Evolutionary conservation across 148 eudicot species (phyloP), one percentile per base, ranked within the genome.

Genomic region (Silene conica): DNA sequence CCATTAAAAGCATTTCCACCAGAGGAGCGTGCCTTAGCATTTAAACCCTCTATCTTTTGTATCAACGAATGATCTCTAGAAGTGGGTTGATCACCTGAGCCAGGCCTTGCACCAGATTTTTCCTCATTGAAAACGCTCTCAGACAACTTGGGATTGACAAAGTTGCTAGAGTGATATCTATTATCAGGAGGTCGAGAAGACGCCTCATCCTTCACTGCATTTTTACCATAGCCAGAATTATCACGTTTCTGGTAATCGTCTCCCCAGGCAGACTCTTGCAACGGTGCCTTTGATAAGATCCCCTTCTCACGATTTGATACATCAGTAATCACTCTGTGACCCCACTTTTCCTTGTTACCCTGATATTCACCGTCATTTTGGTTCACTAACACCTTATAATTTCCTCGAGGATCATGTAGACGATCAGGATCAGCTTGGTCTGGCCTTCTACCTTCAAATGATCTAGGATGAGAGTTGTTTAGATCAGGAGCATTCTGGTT

Each of bases 41-140:
- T 96, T 66, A 90, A 79, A 74, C 88, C 89, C 73, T 90, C 99
- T 67, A 96, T 86, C 73, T 89, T 92, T 76, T 88, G 87, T 65
- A 96, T 86, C 83, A 96, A 77, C 16, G 79, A 83, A 21, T 87
- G 76, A 68, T 87, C 89, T 74, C 79, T 84, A 22, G 82, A 78
- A 68, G 79, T 43, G 82, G 80, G 69, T 23, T 43, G 80, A 79
- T 62, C 74, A 28, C 80, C 91, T 28, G 69, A 79, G 55, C 62
- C 82, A 69, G 70, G 62, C 45, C 66, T 19, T 14, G 64, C 56
- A 78, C 77, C 74, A 72, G 71, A 68, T 78, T 77, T 76, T 63
- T 81, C 79, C 45, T 28, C 77, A 69, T 75, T 78, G 43, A 69
- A 74, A 60, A 63, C 45, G 28, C 77, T 80, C 73, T 67, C 88